Conservation (phyloP, 2,329 filamentous ascomycete species). For the Alternaria angustiovoidea region DNA sequence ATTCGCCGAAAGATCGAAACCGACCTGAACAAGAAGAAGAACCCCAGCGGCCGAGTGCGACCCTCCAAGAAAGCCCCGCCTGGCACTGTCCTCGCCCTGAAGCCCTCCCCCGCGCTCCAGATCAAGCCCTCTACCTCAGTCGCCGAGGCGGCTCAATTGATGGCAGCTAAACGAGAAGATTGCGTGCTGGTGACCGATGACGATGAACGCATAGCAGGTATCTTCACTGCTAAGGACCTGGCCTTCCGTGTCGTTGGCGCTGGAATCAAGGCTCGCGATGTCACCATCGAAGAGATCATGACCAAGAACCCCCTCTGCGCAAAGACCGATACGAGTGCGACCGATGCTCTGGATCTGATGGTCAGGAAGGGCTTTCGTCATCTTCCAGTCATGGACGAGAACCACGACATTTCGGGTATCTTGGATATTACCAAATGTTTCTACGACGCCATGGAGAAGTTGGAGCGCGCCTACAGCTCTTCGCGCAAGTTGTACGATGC, state of each 20-base stretch:
- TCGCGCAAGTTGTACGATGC: slow-evolving; percentile 99
- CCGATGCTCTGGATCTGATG: slow-evolving; percentile 97
- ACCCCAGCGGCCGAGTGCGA: slow-evolving; percentile 77
- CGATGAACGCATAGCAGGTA: slow-evolving; percentile 96
- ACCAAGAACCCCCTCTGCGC: slow-evolving; percentile 99
- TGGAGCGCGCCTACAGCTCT: slow-evolving; percentile 95
- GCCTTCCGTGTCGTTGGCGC: slow-evolving; percentile 95
- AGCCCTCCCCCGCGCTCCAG: slow-evolving; percentile 93
- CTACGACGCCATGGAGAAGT: slow-evolving; percentile 99
- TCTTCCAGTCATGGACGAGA: slow-evolving; percentile 98
- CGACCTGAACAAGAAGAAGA: slow-evolving; percentile 97
- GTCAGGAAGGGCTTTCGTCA: slow-evolving; percentile 98
- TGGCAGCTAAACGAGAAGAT: slow-evolving; percentile 98
- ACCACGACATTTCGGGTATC: slow-evolving; percentile 98
- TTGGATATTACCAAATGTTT: slow-evolving; percentile 99
- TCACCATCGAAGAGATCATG: slow-evolving; percentile 99
- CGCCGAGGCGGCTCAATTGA: slow-evolving; percentile 94
- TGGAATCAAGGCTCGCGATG: slow-evolving; percentile 84
- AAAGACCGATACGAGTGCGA: slow-evolving; percentile 96
- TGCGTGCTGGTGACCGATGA: slow-evolving; percentile 98
- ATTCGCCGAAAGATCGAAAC: slow-evolving; percentile 97
- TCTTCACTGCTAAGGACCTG: slow-evolving; percentile 98
- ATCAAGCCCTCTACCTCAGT: slow-evolving; percentile 96
- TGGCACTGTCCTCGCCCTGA: slow-evolving; percentile 92
- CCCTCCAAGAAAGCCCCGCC: slow-evolving; percentile 93